A percentile compares a stretch with the other conserved stretches of the same genome.
Evolutionary conservation across 2,329 filamentous ascomycete species (phyloP).

Genomic region (Colletotrichum navitas): DNA sequence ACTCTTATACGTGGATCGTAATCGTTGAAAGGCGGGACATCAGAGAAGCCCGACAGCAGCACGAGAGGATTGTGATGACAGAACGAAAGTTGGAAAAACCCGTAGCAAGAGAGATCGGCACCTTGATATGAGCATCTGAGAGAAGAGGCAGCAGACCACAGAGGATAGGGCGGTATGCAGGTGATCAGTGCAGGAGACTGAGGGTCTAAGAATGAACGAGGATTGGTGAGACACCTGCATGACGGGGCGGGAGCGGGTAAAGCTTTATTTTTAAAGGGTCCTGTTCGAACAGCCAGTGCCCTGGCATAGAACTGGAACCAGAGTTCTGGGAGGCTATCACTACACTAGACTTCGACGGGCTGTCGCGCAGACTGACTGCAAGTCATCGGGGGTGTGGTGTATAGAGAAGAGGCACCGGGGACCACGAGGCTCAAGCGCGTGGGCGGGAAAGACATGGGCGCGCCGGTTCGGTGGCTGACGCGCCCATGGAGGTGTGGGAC

Average conservation of each 20-base stretch:
- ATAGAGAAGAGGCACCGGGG: constrained; percentile 24
- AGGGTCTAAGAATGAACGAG: constrained; percentile 28
- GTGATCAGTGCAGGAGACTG: constrained; percentile 44
- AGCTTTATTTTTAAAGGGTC: constrained; percentile 36
- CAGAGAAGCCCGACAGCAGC: background rate
- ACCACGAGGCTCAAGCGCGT: constrained; percentile 41
- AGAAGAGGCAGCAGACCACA: constrained; percentile 27
- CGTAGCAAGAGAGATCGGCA: constrained; percentile 6
- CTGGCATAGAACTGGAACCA: constrained; percentile 28
- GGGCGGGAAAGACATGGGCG: constrained; percentile 31
- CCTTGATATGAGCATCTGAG: constrained; percentile 35
- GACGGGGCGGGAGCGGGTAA: constrained; percentile 39
- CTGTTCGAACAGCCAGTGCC: constrained; percentile 14
- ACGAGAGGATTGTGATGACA: background rate
- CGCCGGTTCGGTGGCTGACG: constrained; percentile 34
- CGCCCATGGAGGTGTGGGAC: constrained; percentile 26
- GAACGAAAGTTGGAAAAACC: background rate
- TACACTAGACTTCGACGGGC: background rate
- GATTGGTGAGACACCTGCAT: constrained; percentile 29
- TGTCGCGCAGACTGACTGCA: background rate
- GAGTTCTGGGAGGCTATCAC: constrained; percentile 13
- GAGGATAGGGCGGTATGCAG: constrained; percentile 32
- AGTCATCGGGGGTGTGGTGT: constrained; percentile 36
- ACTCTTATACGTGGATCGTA: background rate
- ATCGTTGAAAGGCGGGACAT: background rate